Percentiles rank a stretch among this genome's conserved stretches.
phyloP scores from a whole-genome alignment of 2,329 filamentous ascomycete species.

The Ophiostoma tasmaniense region DNA sequence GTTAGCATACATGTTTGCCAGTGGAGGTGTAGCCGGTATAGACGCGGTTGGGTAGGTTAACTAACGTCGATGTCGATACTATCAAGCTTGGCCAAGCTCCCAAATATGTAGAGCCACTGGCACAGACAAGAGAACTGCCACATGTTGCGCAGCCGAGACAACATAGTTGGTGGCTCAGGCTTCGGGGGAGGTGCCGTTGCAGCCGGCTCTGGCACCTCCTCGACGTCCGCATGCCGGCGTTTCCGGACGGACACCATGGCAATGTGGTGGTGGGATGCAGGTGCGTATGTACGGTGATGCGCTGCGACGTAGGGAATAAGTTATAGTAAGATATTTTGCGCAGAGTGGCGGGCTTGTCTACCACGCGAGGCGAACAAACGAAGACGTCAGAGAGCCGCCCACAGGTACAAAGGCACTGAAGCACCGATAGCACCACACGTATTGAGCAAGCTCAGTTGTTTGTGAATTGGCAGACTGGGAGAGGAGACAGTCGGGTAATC shows the following conservation, averaged over 20 bases:
- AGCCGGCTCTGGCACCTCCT: not conserved
- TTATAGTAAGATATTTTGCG: not conserved
- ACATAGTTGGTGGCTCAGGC: conserved; percentile 31
- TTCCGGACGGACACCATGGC: conserved; percentile 35
- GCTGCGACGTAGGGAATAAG: not conserved
- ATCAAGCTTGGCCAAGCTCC: conserved; percentile 79
- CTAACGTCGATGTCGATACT: conserved; percentile 81
- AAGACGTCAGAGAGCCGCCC: not conserved
- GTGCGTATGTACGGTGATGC: not conserved
- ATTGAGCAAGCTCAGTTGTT: not conserved
- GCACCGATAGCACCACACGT: not conserved
- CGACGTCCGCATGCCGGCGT: conserved; percentile 18
- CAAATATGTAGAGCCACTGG: conserved; percentile 91
- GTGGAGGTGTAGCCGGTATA: not conserved
- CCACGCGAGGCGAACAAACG: not conserved
- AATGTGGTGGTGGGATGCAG: not conserved
- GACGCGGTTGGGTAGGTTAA: not conserved
- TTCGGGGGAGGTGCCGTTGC: not conserved
- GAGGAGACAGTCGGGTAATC: not conserved
- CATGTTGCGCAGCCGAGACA: conserved; percentile 71
- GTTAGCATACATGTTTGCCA: not conserved
- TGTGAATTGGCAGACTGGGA: not conserved
- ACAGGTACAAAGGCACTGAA: not conserved
- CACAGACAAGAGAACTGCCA: conserved; percentile 94
- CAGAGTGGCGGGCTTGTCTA: not conserved